Conservation (phyloP, 2,329 filamentous ascomycete genomes). For the Alternaria sp. region DNA sequence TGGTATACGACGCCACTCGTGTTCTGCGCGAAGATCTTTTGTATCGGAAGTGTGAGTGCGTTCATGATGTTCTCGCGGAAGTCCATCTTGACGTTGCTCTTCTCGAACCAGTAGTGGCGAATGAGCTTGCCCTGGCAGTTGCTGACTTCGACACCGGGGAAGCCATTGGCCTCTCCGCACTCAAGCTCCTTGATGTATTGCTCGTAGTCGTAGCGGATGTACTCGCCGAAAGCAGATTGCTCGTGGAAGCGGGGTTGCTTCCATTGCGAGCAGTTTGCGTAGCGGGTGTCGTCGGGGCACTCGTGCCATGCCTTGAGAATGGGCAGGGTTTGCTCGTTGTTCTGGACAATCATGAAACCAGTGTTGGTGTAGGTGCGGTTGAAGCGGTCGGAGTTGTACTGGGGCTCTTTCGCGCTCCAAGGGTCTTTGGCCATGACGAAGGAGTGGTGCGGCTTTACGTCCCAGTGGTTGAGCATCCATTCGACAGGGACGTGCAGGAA, state of each 20-base stretch:
- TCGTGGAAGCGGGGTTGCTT: conserved; percentile 48
- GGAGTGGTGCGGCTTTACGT: conserved; percentile 51
- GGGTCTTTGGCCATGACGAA: conserved; percentile 57
- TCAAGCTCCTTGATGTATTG: conserved; percentile 47
- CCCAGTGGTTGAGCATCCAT: conserved; percentile 60
- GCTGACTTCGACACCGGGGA: conserved; percentile 42
- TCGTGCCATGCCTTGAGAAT: conserved; percentile 59
- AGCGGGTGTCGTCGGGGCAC: conserved; percentile 46
- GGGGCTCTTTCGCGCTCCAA: conserved; percentile 37
- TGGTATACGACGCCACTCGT: conserved; percentile 32
- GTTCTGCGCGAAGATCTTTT: conserved; percentile 44
- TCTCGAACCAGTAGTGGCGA: conserved; percentile 49
- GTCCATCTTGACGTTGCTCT: conserved; percentile 41
- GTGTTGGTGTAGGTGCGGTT: conserved; percentile 57
- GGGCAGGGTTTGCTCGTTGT: conserved; percentile 56
- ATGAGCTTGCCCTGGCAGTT: conserved; percentile 47
- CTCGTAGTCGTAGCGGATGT: conserved; percentile 49
- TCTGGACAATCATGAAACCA: conserved; percentile 62
- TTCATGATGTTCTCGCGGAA: conserved; percentile 48
- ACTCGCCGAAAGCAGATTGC: conserved; percentile 50
- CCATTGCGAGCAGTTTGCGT: conserved; percentile 47
- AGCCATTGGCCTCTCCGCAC: conserved; percentile 49
- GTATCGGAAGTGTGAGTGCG: conserved; percentile 44
- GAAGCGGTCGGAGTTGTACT: conserved; percentile 52
- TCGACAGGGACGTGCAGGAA: conserved; percentile 57